Percentiles rank a stretch among this genome's conserved stretches.
phyloP scores from a whole-genome alignment of 805 yeast species.

The Saccharomycopsis malanga region DNA sequence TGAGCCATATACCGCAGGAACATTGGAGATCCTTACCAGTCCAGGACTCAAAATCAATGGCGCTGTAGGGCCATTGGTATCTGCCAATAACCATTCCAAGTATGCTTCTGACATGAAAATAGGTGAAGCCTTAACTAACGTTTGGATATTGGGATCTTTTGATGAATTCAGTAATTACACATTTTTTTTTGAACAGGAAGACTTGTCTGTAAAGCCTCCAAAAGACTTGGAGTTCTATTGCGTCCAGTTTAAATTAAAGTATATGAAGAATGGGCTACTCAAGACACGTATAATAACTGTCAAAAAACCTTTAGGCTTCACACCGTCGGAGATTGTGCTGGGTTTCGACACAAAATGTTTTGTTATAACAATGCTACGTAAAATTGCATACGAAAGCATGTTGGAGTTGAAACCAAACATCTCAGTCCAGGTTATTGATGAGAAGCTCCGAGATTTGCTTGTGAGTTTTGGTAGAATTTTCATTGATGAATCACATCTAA shows the following conservation, averaged over 20 bases:
- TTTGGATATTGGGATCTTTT: slow-evolving; percentile 31
- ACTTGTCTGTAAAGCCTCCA: slow-evolving; percentile 19
- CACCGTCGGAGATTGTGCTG: background rate
- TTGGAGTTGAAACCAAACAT: slow-evolving; percentile 28
- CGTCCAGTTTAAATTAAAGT: slow-evolving; percentile 12
- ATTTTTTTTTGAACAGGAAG: slow-evolving; percentile 32
- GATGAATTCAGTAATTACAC: slow-evolving; percentile 26
- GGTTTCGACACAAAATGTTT: slow-evolving; percentile 32
- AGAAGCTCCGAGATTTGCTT: slow-evolving; percentile 9
- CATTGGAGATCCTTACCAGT: slow-evolving; percentile 31
- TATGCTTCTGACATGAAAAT: slow-evolving; percentile 24
- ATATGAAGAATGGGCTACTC: background rate
- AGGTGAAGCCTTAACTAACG: slow-evolving; percentile 33
- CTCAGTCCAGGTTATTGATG: slow-evolving; percentile 26
- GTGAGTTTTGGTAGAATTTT: slow-evolving; percentile 5
- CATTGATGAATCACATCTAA: slow-evolving; percentile 3
- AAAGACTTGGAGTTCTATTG: slow-evolving; percentile 22
- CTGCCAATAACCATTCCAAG: slow-evolving; percentile 24
- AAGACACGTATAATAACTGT: background rate
- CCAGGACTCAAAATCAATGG: slow-evolving; percentile 30
- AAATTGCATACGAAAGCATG: slow-evolving; percentile 29
- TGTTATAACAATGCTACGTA: slow-evolving; percentile 29
- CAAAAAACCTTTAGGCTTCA: background rate
- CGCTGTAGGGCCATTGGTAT: slow-evolving; percentile 30
- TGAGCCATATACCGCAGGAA: slow-evolving; percentile 16